These are phyloP conservation scores for Termitomyces sp. DNA, from an alignment of 768 basidiomycete species.

Conservation along the genomic window DNA sequence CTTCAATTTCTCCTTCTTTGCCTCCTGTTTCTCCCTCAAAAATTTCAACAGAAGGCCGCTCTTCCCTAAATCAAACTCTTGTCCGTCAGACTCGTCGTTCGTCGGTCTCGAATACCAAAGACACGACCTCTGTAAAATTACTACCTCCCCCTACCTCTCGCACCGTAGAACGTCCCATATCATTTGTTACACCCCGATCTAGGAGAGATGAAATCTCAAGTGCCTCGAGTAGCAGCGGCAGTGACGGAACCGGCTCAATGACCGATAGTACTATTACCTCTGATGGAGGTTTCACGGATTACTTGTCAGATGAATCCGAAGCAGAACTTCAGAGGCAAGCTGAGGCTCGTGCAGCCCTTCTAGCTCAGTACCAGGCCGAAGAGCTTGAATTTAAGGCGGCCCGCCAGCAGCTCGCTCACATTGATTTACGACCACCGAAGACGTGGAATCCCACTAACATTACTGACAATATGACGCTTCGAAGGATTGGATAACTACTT, in stretches of 20 bases:
- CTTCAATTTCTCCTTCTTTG: constrained; percentile 36
- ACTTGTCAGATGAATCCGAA: constrained; percentile 90
- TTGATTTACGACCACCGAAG: constrained; percentile 73
- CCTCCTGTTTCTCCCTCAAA: constrained; percentile 35
- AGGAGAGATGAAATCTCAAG: constrained; percentile 33
- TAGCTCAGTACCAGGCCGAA: constrained; percentile 77
- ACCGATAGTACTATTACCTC: constrained; percentile 78
- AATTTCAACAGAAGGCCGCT: constrained; percentile 28
- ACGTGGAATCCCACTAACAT: constrained; percentile 60
- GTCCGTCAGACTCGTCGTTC: constrained; percentile 21
- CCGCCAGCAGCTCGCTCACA: constrained; percentile 67
- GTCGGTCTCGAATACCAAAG: constrained; percentile 19
- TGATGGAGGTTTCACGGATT: constrained; percentile 86
- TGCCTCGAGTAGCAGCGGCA: constrained; percentile 56
- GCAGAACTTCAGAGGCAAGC: constrained; percentile 84
- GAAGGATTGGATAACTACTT: constrained; percentile 10
- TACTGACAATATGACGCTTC: constrained; percentile 20
- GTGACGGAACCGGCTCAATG: constrained; percentile 56
- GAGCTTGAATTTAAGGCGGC: constrained; percentile 80
- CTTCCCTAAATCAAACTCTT: constrained; percentile 14
- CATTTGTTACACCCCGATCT: constrained; percentile 23
- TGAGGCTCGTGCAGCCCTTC: constrained; percentile 67
- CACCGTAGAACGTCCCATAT: constrained; percentile 17
- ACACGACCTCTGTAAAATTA: constrained; percentile 12
- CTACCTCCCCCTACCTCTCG: constrained; percentile 16